Conservation (phyloP, 1,284 basidiomycete genomes). For the Ustilago tritici region DNA sequence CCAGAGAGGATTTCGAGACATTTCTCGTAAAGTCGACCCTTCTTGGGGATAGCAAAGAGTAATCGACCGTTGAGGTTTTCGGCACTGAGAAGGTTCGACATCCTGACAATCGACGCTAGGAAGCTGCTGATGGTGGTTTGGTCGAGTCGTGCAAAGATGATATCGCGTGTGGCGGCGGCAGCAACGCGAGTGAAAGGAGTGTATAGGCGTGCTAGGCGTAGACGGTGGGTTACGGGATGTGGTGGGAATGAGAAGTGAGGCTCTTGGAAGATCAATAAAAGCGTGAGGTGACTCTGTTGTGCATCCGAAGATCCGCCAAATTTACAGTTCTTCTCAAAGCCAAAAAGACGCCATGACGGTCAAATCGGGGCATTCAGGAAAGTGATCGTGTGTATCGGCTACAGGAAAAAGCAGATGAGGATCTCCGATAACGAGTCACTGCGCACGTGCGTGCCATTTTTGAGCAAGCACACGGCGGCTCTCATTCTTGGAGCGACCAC, state of each 20-base stretch:
- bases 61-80: constrained; percentile 76
- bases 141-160: background rate
- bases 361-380: constrained; percentile 5
- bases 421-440: constrained; percentile 19
- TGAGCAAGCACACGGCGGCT: background rate
- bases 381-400: background rate
- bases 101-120: background rate
- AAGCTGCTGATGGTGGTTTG: too few species aligned
- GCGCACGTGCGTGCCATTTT: constrained; percentile 21
- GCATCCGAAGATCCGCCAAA: constrained; percentile 36
- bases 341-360: background rate
- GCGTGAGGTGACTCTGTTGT: constrained; percentile 1
- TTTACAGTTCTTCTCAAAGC: constrained; percentile 21
- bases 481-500: background rate
- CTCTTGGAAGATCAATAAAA: background rate
- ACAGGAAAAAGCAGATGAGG: background rate
- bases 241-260: background rate
- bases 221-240: background rate
- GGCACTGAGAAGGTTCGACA: constrained; percentile 65
- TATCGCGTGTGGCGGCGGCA: background rate
- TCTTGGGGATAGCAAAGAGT: constrained; percentile 96
- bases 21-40: constrained; percentile 92
- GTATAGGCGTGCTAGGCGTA: background rate
- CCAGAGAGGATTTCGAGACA: constrained; percentile 82
- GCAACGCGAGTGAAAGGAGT: background rate